Evolutionary conservation across 2,329 filamentous ascomycete species (phyloP).

Genomic region (Trichoderma oligosporum): DNA sequence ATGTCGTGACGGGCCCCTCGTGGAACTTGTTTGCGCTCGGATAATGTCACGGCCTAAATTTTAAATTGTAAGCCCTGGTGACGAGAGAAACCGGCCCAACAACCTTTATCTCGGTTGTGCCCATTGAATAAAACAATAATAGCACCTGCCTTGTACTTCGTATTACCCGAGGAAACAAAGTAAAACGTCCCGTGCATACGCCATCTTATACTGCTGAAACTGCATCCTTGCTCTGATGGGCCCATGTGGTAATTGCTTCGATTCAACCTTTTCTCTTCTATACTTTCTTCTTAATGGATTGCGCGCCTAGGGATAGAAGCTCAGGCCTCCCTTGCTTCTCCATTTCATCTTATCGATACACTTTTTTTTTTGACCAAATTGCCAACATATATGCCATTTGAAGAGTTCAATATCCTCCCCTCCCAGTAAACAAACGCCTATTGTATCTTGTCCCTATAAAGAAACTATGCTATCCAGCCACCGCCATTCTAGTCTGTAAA

Average conservation of each 20-base stretch:
- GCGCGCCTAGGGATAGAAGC: not conserved
- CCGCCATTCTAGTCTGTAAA: slow-evolving; percentile 10
- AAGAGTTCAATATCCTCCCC: not conserved
- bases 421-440: slow-evolving; percentile 8
- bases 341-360: slow-evolving; percentile 18
- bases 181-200: not conserved
- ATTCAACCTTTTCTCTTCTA: not conserved
- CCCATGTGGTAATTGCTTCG: not conserved
- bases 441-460: not conserved
- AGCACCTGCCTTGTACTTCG: not conserved
- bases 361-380: too few species aligned
- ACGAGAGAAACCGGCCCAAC: not conserved
- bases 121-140: not conserved
- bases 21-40: not conserved
- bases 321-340: not conserved
- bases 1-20: not conserved
- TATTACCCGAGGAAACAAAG: not conserved
- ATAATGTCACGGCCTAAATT: not conserved
- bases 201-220: not conserved
- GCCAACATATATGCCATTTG: not conserved
- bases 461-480: slow-evolving; percentile 1
- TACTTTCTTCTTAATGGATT: not conserved
- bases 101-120: slow-evolving; percentile 11
- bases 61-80: not conserved
- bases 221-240: not conserved